phyloP scores from a whole-genome alignment of 805 yeast genomes.

The Candida gorgasii region DNA sequence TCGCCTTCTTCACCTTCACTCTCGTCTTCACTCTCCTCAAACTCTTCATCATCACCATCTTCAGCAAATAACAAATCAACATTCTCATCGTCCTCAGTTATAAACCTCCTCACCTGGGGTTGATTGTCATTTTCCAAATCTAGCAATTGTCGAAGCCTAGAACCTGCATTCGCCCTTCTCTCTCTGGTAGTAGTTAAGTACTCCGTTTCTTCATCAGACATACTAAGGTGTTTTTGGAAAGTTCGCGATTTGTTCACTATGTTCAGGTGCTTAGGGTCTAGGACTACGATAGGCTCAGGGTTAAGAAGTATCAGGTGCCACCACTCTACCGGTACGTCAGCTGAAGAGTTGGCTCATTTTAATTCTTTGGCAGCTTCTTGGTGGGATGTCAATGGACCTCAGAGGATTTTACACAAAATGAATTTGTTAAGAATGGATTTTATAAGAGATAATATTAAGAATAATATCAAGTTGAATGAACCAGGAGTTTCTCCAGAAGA shows the following conservation, averaged over 20 bases:
- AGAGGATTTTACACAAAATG: conserved; percentile 92
- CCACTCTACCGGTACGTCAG: conserved; percentile 41
- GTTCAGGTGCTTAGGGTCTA: not conserved
- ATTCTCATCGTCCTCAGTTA: conserved; percentile 71
- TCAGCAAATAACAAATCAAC: conserved; percentile 70
- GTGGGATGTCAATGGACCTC: conserved; percentile 97
- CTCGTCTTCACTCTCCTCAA: conserved; percentile 29
- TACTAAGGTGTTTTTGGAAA: not conserved
- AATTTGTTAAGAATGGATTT: conserved; percentile 87
- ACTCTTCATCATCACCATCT: conserved; percentile 34
- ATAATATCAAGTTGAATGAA: conserved; percentile 43
- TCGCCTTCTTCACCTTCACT: conserved; percentile 20
- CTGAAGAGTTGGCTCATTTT: conserved; percentile 77
- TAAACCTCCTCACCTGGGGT: conserved; percentile 21
- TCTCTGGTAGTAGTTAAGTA: conserved; percentile 69
- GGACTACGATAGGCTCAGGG: not conserved
- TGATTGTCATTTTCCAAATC: conserved; percentile 52
- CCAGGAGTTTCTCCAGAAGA: conserved; percentile 32
- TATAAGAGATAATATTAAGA: conserved; percentile 59
- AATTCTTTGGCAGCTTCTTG: conserved; percentile 87
- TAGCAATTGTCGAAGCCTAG: conserved; percentile 69
- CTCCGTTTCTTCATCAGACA: conserved; percentile 23
- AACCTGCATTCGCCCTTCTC: conserved; percentile 88
- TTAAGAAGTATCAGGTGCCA: conserved; percentile 8
- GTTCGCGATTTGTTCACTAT: not conserved